Base-by-base conservation (phyloP, 2,329 filamentous ascomycete species). In the Xylaria arbuscula region DNA sequence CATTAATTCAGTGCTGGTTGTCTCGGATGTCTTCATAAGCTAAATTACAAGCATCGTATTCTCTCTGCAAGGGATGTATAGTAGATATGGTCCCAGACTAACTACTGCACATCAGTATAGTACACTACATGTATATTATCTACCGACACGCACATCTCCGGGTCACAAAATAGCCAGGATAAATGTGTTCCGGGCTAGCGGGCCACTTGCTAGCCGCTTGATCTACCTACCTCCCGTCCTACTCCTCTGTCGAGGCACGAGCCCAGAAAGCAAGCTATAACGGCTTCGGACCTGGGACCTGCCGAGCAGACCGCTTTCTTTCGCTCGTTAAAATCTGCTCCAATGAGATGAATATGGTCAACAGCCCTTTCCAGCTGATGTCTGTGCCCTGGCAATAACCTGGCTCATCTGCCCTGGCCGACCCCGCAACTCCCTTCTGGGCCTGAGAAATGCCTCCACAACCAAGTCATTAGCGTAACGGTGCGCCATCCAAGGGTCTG, bases 141-240 rank as follows among this genome's bases (percentile, higher is more conserved):
- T n/a, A n/a, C n/a, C n/a, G n/a, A n/a, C n/a, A n/a, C n/a, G n/a
- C n/a, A n/a, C n/a, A n/a, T n/a, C n/a, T n/a, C n/a, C n/a, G n/a
- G n/a, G n/a, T n/a, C n/a, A 42, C 40, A 8, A 45, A 2, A 45
- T 7, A 4, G 17, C 15, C 28, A 2, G 19, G n/a, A 7, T 40
- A n/a, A n/a, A n/a, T n/a, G n/a, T n/a, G n/a, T n/a, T n/a, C 54
- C 36, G 15, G 17, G 22, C 54, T 42, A 10, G 11, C n/a, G 54
- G 36, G 19, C 54, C 34, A 36, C 54, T 17, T 28, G 61, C 53
- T 55, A 42, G 40, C 60, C 40, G 48, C 51, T 53, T 63, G 42
- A 56, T 63, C 51, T 62, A 15, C 60, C 17, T 13, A 15, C 40
- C 15, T 55, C 42, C 60, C 51, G 51, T 55, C 28, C 17, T 48